These are phyloP conservation scores for Massospora cicadina DNA, from an alignment of 371 early-diverging fungal genomes.

Conservation along the genomic window DNA sequence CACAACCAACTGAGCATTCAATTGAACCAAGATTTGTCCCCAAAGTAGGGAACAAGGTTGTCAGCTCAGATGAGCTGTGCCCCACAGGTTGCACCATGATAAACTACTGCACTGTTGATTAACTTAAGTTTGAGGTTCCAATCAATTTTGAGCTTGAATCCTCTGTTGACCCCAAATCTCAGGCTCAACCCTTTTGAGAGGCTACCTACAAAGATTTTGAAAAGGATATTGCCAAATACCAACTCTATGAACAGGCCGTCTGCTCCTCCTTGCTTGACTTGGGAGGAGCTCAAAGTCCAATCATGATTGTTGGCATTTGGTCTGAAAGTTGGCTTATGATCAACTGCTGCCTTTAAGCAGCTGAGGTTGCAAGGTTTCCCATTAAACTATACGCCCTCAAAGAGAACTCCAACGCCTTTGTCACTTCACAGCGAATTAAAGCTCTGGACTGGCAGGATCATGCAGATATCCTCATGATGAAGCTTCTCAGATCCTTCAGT, in stretches of 20 bases:
- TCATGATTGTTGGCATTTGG: slow-evolving; percentile 72
- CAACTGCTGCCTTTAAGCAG: slow-evolving; percentile 59
- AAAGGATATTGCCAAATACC: slow-evolving; percentile 80
- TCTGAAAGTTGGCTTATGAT: slow-evolving; percentile 67
- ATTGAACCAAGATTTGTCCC: no score
- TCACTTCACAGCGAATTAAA: slow-evolving; percentile 65
- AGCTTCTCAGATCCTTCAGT: slow-evolving; percentile 85
- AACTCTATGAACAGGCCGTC: slow-evolving; percentile 61
- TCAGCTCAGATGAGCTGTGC: no score
- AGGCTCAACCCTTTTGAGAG: no score
- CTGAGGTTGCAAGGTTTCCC: slow-evolving; percentile 36
- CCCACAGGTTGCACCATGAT: no score
- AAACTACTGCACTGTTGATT: no score
- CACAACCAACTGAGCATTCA: no score
- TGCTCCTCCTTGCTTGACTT: slow-evolving; percentile 15
- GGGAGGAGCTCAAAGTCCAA: slow-evolving; percentile 22
- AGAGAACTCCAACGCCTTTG: slow-evolving; percentile 88
- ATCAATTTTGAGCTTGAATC: no score
- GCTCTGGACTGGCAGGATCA: slow-evolving; percentile 53
- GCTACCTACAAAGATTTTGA: slow-evolving; percentile 88
- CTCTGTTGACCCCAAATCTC: no score
- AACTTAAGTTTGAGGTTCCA: no score
- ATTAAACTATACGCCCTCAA: slow-evolving; percentile 72
- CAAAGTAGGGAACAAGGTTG: no score
- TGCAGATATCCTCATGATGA: slow-evolving; percentile 80